A percentile compares a stretch with the other conserved stretches of the same genome.
These are phyloP conservation scores for Bipolaris zeicola DNA, from an alignment of 2,329 filamentous ascomycete genomes.

Conservation along the genomic window DNA sequence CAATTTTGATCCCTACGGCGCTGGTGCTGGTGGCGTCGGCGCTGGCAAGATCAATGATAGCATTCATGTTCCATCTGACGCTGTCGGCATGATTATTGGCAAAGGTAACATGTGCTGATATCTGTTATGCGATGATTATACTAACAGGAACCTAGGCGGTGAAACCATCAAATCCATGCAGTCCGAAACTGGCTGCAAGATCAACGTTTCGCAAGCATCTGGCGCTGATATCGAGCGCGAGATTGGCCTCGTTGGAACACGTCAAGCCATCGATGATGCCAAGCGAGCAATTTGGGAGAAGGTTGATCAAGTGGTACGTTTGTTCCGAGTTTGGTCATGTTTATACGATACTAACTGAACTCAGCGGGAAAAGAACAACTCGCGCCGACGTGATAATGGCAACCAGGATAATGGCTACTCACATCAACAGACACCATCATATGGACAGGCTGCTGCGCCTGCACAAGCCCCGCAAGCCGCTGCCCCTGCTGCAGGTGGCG, in stretches of 20 bases:
- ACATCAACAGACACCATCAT: constrained; percentile 50
- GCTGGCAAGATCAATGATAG: constrained; percentile 74
- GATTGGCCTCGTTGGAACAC: constrained; percentile 81
- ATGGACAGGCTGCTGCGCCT: constrained; percentile 44
- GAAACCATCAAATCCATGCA: constrained; percentile 97
- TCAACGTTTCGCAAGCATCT: constrained; percentile 85
- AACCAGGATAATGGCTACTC: constrained; percentile 53
- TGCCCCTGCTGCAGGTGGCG: constrained; percentile 57
- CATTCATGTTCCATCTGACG: constrained; percentile 85
- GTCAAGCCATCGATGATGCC: constrained; percentile 77
- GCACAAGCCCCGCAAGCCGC: constrained; percentile 34
- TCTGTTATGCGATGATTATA: background rate
- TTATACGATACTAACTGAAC: constrained; percentile 23
- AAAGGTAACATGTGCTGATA: constrained; percentile 61
- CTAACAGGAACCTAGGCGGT: constrained; percentile 59
- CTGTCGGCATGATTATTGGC: constrained; percentile 95
- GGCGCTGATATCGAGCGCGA: constrained; percentile 82
- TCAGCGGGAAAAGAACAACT: constrained; percentile 56
- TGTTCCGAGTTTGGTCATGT: background rate
- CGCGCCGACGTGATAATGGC: constrained; percentile 49
- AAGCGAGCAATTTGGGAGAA: constrained; percentile 90
- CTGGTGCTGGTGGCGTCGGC: constrained; percentile 35
- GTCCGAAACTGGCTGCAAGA: constrained; percentile 84
- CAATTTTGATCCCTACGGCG: constrained; percentile 47
- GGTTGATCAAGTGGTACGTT: constrained; percentile 82